Percentiles rank a stretch among this genome's conserved stretches.
These are phyloP conservation scores for Papilionanthe hybrid DNA, from an alignment of 116 monocot genomes.

Conservation along the genomic window DNA sequence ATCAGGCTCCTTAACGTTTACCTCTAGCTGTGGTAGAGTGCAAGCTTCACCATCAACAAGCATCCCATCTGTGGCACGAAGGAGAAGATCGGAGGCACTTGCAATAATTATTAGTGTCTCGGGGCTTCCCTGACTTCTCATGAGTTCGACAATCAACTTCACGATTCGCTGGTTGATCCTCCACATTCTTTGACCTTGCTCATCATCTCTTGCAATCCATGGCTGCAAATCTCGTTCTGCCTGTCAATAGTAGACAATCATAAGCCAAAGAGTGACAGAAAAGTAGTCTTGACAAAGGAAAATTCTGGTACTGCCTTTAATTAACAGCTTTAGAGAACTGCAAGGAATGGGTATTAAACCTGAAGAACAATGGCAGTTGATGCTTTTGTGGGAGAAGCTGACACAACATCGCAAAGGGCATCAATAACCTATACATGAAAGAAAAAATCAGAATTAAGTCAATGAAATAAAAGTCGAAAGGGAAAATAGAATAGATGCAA, in stretches of 20 bases:
- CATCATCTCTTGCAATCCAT: slow-evolving; percentile 97
- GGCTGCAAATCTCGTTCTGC: slow-evolving; percentile 97
- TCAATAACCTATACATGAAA: slow-evolving; percentile 66
- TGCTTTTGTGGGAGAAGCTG: slow-evolving; percentile 94
- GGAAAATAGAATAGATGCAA: neutral
- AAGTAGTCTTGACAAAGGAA: slow-evolving; percentile 9
- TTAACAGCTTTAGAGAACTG: neutral
- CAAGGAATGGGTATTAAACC: slow-evolving; percentile 39
- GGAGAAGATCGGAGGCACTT: slow-evolving; percentile 92
- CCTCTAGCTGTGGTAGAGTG: slow-evolving; percentile 95
- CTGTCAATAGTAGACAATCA: slow-evolving; percentile 34
- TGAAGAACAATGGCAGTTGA: slow-evolving; percentile 91
- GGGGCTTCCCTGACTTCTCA: slow-evolving; percentile 80
- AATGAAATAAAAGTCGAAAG: neutral
- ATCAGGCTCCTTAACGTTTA: slow-evolving; percentile 13
- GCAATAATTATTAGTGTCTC: slow-evolving; percentile 81
- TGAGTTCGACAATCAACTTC: slow-evolving; percentile 83
- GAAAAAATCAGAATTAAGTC: neutral
- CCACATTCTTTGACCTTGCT: slow-evolving; percentile 89
- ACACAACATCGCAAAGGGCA: slow-evolving; percentile 91
- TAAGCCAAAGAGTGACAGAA: slow-evolving; percentile 13
- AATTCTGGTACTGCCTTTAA: neutral
- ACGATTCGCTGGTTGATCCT: slow-evolving; percentile 91
- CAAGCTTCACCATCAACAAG: slow-evolving; percentile 99
- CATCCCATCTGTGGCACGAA: slow-evolving; percentile 99